Percentiles rank a stretch among this genome's conserved stretches.
Conservation (phyloP, 192 early-diverging fungal genomes). For the Coemansia sp. region DNA sequence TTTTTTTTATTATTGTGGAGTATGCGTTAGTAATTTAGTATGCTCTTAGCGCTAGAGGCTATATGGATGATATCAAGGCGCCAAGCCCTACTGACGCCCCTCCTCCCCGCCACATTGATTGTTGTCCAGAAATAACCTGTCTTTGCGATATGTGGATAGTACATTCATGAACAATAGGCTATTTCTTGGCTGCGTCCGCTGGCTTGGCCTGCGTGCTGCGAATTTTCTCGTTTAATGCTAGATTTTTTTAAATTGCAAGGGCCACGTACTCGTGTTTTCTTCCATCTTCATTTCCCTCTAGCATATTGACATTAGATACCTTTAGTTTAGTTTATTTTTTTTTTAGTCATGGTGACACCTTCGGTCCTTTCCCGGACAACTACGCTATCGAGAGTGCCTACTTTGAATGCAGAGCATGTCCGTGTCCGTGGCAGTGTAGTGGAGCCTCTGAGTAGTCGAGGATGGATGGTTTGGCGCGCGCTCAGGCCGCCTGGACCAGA, state of each 20-base stretch:
- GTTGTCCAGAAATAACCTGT: conserved; percentile 8
- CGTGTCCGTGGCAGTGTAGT: neutral
- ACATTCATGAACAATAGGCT: neutral
- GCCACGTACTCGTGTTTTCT: neutral
- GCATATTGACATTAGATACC: neutral
- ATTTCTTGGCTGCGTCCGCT: neutral
- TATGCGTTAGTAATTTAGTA: neutral
- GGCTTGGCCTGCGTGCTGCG: neutral
- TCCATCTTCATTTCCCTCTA: neutral
- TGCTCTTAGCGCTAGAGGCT: neutral
- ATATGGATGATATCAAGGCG: neutral
- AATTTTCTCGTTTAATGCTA: neutral
- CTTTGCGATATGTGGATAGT: neutral
- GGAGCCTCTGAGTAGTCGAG: neutral
- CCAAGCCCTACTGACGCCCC: neutral
- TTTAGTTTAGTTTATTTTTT: neutral
- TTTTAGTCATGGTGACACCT: neutral
- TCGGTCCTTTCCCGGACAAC: neutral
- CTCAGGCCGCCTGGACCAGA: neutral
- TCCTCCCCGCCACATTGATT: neutral
- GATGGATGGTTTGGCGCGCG: neutral
- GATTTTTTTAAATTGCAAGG: neutral
- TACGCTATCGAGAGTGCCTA: neutral
- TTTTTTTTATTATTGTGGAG: neutral
- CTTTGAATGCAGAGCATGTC: neutral